A percentile compares a stretch with the other conserved stretches of the same genome.
Conservation (phyloP, 805 yeast genomes). For the Spathaspora passalidarum region DNA sequence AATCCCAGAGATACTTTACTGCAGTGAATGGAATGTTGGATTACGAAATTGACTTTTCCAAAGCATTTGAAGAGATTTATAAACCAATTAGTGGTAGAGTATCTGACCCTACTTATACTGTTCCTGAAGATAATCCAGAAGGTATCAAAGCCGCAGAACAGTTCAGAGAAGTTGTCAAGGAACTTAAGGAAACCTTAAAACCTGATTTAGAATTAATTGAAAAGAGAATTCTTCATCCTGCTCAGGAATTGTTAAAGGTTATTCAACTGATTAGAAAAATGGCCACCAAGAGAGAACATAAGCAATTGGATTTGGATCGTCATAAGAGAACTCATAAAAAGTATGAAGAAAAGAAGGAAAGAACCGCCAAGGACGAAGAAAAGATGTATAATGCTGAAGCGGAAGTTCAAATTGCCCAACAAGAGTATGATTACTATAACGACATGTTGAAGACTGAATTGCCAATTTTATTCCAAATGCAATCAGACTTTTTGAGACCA, state of each 20-base stretch:
- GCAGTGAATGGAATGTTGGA: conserved; percentile 93
- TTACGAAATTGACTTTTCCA: conserved; percentile 93
- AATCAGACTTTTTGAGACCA: conserved; percentile 90
- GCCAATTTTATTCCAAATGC: conserved; percentile 83
- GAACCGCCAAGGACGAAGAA: conserved; percentile 87
- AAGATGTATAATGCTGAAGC: conserved; percentile 85
- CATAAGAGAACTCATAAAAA: conserved; percentile 67
- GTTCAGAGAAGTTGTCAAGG: conserved; percentile 83
- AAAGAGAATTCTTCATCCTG: conserved; percentile 83
- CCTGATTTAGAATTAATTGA: conserved; percentile 95
- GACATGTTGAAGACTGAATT: conserved; percentile 89
- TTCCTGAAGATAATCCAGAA: conserved; percentile 93
- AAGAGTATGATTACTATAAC: conserved; percentile 94
- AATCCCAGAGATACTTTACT: conserved; percentile 82
- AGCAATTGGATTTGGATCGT: conserved; percentile 90
- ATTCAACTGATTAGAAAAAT: conserved; percentile 84
- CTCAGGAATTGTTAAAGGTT: conserved; percentile 82
- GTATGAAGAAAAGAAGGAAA: conserved; percentile 78
- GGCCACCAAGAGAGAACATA: conserved; percentile 94
- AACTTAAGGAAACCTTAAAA: conserved; percentile 77
- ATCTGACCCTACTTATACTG: conserved; percentile 82
- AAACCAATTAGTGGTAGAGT: conserved; percentile 92
- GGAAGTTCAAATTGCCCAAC: conserved; percentile 85
- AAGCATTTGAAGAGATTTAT: conserved; percentile 91
- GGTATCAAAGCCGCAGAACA: conserved; percentile 94